phyloP scores from a whole-genome alignment of 2,329 filamentous ascomycete genomes.

The Hymenoscyphus albidus region DNA sequence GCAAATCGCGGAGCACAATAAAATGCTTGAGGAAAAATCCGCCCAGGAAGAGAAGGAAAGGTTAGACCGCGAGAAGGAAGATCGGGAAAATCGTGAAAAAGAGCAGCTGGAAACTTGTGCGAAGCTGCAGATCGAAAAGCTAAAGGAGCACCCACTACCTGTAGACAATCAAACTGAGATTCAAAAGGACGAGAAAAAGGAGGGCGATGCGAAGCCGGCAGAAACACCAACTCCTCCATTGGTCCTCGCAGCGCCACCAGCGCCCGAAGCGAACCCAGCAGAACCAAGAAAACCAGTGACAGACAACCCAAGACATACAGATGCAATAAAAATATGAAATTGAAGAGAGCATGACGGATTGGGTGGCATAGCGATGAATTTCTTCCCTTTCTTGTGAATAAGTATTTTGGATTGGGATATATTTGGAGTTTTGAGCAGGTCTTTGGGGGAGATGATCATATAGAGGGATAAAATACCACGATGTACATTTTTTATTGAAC shows the following conservation, averaged over 20 bases:
- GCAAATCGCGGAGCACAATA: slow-evolving; percentile 13
- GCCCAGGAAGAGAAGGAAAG: slow-evolving; percentile 18
- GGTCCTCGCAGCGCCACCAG: neutral
- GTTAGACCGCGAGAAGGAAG: slow-evolving; percentile 10
- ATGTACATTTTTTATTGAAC: neutral
- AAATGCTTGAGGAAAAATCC: neutral
- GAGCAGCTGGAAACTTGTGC: neutral
- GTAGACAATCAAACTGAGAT: neutral
- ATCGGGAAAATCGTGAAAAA: neutral
- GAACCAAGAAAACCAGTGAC: neutral
- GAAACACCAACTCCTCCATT: neutral
- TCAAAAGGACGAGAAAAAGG: neutral
- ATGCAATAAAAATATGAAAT: neutral
- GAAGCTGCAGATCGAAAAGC: neutral
- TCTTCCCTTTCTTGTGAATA: slow-evolving; percentile 3
- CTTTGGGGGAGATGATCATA: neutral
- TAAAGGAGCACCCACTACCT: neutral
- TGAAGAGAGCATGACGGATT: neutral
- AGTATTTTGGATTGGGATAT: neutral
- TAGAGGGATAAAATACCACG: slow-evolving; percentile 2
- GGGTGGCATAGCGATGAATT: neutral
- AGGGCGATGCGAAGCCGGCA: neutral
- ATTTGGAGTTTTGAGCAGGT: neutral
- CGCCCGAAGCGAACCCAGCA: neutral
- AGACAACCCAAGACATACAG: neutral